phyloP scores from a whole-genome alignment of 2,329 filamentous ascomycete species.

The Claviceps cyperi region DNA sequence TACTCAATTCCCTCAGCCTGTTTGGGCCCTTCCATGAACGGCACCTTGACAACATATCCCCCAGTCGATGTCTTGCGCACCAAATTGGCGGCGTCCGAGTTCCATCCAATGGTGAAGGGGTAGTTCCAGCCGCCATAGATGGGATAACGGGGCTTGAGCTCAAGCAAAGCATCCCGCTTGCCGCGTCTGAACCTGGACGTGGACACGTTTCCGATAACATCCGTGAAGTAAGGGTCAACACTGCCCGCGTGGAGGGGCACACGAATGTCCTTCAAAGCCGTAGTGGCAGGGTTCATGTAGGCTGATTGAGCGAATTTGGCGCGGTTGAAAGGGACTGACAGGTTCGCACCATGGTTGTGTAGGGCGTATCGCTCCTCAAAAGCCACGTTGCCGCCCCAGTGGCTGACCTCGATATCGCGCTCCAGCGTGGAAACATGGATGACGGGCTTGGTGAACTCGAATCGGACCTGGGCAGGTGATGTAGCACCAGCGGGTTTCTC shows the following conservation, averaged over 20 bases:
- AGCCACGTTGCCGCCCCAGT: constrained; percentile 95
- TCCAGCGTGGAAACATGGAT: constrained; percentile 67
- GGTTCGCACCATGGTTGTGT: constrained; percentile 70
- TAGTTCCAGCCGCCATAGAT: constrained; percentile 97
- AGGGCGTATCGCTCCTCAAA: constrained; percentile 90
- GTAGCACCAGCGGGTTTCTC: constrained; percentile 64
- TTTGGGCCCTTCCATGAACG: constrained; percentile 86
- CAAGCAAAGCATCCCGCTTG: constrained; percentile 65
- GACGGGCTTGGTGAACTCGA: constrained; percentile 90
- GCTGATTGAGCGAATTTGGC: constrained; percentile 59
- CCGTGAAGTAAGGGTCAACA: constrained; percentile 82
- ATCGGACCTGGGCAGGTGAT: constrained; percentile 65
- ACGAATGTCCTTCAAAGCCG: constrained; percentile 67
- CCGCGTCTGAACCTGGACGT: constrained; percentile 76
- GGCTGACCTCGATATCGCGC: constrained; percentile 86
- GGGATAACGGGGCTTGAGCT: constrained; percentile 90
- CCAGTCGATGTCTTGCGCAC: constrained; percentile 52
- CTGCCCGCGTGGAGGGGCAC: constrained; percentile 70
- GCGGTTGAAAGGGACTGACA: constrained; percentile 58
- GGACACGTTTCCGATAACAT: constrained; percentile 93
- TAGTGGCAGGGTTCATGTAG: constrained; percentile 64
- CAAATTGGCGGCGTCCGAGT: constrained; percentile 66
- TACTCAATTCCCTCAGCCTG: constrained; percentile 77
- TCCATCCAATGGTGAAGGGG: constrained; percentile 93
- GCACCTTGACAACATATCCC: constrained; percentile 75